A percentile compares a stretch with the other conserved stretches of the same genome.
phyloP scores from a whole-genome alignment of 441 rosid species.

The Breynia disticha region DNA sequence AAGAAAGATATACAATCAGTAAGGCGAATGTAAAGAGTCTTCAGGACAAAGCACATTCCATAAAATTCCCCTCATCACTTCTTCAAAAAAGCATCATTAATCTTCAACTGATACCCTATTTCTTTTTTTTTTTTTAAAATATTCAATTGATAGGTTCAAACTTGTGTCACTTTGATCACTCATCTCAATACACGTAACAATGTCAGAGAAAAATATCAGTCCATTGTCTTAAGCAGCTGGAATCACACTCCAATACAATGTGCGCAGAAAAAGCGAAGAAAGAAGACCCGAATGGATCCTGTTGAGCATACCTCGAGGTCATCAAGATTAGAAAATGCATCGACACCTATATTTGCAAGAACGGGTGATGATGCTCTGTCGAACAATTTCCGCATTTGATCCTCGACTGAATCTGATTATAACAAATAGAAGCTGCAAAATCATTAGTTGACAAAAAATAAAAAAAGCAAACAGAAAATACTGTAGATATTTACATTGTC shows the following conservation, averaged over 20 bases:
- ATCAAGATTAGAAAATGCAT: constrained; percentile 43
- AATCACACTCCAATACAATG: background rate
- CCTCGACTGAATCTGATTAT: constrained; percentile 55
- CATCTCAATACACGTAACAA: background rate
- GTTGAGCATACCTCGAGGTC: constrained; percentile 59
- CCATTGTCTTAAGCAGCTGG: background rate
- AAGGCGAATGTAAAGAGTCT: background rate
- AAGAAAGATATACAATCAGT: background rate
- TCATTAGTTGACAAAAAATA: constrained; percentile 1
- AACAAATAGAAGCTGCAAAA: constrained; percentile 9
- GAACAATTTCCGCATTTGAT: constrained; percentile 42
- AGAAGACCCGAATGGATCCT: background rate
- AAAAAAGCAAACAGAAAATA: background rate
- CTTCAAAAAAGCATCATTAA: no score
- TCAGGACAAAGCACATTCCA: background rate
- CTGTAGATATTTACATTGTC: no score
- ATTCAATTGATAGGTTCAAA: no score
- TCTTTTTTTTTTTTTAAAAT: no score
- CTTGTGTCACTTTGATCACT: background rate
- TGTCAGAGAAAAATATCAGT: background rate
- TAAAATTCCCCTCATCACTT: no score
- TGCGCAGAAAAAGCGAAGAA: background rate
- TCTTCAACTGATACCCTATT: no score
- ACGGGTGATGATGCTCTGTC: constrained; percentile 43
- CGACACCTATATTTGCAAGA: constrained; percentile 51